These are phyloP conservation scores for Coriolopsis trogii DNA, from an alignment of 1,284 basidiomycete genomes.

Conservation along the genomic window DNA sequence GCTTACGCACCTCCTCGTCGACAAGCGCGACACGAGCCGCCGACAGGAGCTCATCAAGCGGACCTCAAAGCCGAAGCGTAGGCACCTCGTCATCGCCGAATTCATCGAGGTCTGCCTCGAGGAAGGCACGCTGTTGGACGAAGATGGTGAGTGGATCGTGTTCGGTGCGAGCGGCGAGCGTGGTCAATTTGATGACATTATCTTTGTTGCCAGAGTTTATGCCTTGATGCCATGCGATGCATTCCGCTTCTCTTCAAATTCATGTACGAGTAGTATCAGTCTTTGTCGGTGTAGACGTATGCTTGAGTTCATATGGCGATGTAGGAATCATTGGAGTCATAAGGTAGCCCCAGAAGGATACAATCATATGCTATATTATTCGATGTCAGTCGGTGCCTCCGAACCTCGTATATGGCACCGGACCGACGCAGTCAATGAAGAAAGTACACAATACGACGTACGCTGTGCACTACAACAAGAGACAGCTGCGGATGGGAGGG, in stretches of 20 bases:
- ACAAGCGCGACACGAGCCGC: slow-evolving; percentile 75
- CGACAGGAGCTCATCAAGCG: slow-evolving; percentile 69
- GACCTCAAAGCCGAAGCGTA: slow-evolving; percentile 77
- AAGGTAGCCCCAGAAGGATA: too few relatives aligned
- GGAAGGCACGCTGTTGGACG: slow-evolving; percentile 79
- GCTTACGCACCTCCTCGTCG: slow-evolving; percentile 84
- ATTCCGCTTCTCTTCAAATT: too few relatives aligned
- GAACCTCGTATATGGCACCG: background rate
- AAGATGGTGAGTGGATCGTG: slow-evolving; percentile 57
- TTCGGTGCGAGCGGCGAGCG: too few relatives aligned
- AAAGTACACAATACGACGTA: background rate
- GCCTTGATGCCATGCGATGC: too few relatives aligned
- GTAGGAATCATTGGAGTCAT: too few relatives aligned
- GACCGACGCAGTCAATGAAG: too few relatives aligned
- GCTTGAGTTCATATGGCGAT: too few relatives aligned
- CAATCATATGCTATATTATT: too few relatives aligned
- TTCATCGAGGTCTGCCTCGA: slow-evolving; percentile 80
- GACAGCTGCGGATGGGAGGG: too few relatives aligned
- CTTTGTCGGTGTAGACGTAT: too few relatives aligned
- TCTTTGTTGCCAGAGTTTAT: slow-evolving; percentile 5
- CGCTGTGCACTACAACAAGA: too few relatives aligned
- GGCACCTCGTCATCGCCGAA: slow-evolving; percentile 76
- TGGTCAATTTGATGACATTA: background rate
- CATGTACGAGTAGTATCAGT: too few relatives aligned
- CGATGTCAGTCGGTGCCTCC: background rate